Conservation (phyloP, 106 monocot genomes). For the Cymbidium sinense region DNA sequence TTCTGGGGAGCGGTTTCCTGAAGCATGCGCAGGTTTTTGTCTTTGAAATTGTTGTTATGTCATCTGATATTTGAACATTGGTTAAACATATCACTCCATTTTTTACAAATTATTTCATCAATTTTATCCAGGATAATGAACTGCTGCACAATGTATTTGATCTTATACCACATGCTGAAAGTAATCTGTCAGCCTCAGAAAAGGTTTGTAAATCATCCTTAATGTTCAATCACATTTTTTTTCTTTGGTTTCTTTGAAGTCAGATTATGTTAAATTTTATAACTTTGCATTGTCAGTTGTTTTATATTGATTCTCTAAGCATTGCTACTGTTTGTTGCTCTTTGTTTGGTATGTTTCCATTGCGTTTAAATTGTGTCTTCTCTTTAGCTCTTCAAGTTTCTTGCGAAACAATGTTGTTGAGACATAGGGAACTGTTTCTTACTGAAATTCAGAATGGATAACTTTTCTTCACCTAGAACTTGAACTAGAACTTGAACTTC, state of each 20-base stretch:
- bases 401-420: too few species aligned
- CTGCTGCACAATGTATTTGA: conserved; percentile 82
- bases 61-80: background rate
- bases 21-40: conserved; percentile 75
- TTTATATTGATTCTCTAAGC: too few species aligned
- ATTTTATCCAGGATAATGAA: conserved; percentile 60
- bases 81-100: background rate
- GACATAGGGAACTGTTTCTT: too few species aligned
- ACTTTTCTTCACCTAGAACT: too few species aligned
- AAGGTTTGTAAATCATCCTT: conserved; percentile 41
- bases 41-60: background rate
- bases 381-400: too few species aligned
- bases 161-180: conserved; percentile 40
- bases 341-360: too few species aligned
- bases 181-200: conserved; percentile 42
- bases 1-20: conserved; percentile 81
- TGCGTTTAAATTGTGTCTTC: too few species aligned
- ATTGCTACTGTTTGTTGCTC: too few species aligned
- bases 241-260: background rate
- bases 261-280: background rate
- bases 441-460: too few species aligned
- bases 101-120: background rate
- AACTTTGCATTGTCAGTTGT: too few species aligned
- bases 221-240: background rate
- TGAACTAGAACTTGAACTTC: too few species aligned